Percentiles rank a stretch among this genome's conserved stretches.
phyloP scores from a whole-genome alignment of 2,329 filamentous ascomycete species.

The Ophiostoma sp. region DNA sequence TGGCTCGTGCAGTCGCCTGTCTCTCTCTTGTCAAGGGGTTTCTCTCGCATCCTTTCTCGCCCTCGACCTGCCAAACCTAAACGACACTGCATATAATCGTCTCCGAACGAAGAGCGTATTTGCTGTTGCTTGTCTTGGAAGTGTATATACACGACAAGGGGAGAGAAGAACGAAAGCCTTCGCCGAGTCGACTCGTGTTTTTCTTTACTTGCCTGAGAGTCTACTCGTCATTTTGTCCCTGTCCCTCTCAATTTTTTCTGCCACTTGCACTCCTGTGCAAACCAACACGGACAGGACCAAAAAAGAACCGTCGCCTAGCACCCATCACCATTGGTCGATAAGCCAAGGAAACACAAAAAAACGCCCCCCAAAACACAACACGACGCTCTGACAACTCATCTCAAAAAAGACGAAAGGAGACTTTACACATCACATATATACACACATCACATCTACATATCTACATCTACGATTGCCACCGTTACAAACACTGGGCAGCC shows the following conservation, averaged over 20 bases:
- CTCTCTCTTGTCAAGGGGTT: background rate
- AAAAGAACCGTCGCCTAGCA: background rate
- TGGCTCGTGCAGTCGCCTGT: constrained; percentile 14
- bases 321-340: background rate
- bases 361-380: background rate
- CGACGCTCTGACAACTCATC: background rate
- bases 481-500: background rate
- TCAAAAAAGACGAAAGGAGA: background rate
- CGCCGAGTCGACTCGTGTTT: background rate
- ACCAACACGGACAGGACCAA: background rate
- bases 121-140: background rate
- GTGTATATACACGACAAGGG: background rate
- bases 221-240: background rate
- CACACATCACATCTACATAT: background rate
- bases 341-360: background rate
- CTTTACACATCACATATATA: background rate
- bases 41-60: background rate
- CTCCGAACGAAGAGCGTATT: background rate
- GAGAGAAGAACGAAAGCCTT: no score
- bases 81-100: constrained; percentile 9
- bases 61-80: background rate
- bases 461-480: constrained; percentile 7
- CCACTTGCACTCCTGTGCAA: background rate
- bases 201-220: background rate
- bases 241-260: background rate